phyloP scores from a whole-genome alignment of 83 land plant species.

The Diphasiastrum complanatum region DNA sequence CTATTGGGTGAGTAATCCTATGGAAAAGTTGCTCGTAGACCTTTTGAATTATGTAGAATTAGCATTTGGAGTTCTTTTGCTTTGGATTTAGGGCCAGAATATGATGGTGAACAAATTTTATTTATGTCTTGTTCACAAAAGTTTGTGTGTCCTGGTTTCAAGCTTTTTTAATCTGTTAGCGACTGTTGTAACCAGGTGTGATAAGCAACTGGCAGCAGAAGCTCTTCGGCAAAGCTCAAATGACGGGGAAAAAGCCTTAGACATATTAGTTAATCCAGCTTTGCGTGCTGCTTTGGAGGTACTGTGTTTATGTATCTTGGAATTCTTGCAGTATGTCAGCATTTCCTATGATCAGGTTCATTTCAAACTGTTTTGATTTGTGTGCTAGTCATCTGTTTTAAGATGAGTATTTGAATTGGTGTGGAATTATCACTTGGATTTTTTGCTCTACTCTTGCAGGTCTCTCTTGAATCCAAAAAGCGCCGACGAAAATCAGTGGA shows the following conservation, averaged over 20 bases:
- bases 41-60: not conserved
- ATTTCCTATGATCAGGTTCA: too few species aligned
- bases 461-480: conserved; percentile 33
- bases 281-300: conserved; percentile 63
- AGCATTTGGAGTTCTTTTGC: too few species aligned
- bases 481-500: conserved; percentile 19
- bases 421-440: not conserved
- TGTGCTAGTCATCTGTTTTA: too few species aligned
- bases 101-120: too few species aligned
- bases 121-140: too few species aligned
- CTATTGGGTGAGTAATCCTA: conserved; percentile 88
- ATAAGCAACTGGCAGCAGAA: conserved; percentile 67
- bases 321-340: not conserved
- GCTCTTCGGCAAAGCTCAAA: conserved; percentile 86
- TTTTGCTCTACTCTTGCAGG: conserved; percentile 22
- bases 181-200: conserved; percentile 43
- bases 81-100: too few species aligned
- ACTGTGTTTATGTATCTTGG: not conserved
- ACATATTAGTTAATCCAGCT: conserved; percentile 62
- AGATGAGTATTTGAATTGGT: not conserved
- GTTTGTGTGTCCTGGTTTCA: not conserved
- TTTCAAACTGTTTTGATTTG: too few species aligned
- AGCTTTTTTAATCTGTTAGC: not conserved
- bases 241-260: conserved; percentile 63
- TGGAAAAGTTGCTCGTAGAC: not conserved